Percentiles rank a stretch among this genome's conserved stretches.
Conservation (phyloP, 495 filamentous ascomycete species). For the Cryomyces antarcticus region DNA sequence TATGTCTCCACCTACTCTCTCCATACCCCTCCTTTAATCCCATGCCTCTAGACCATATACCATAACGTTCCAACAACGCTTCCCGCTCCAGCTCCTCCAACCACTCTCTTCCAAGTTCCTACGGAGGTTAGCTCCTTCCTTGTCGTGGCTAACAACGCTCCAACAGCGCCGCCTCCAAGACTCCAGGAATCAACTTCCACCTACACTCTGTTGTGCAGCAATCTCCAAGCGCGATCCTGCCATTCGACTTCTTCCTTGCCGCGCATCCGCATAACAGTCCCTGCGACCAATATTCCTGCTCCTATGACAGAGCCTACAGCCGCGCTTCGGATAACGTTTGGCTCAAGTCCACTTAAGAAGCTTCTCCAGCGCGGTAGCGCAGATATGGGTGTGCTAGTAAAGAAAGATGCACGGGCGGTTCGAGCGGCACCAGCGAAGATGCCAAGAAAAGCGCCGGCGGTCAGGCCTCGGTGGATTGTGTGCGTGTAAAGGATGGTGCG, state of each 20-base stretch:
- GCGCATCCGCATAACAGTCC: constrained; percentile 27
- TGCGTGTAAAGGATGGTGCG: constrained; percentile 34
- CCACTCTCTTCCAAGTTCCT: constrained; percentile 2
- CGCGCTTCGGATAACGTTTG: constrained; percentile 4
- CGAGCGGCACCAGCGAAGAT: constrained; percentile 3
- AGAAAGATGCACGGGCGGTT: no score
- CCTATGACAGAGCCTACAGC: constrained; percentile 14
- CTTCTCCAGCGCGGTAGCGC: constrained; percentile 1
- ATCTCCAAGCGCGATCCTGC: constrained; percentile 38
- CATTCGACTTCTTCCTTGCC: constrained; percentile 37
- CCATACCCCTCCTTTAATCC: constrained; percentile 1
- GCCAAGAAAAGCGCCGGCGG: constrained; percentile 23
- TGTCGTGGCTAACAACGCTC: constrained; percentile 9
- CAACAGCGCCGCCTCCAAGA: constrained; percentile 15
- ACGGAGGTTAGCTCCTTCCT: constrained; percentile 7
- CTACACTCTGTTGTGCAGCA: constrained; percentile 33
- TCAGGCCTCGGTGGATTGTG: constrained; percentile 32
- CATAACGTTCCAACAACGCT: constrained; percentile 19
- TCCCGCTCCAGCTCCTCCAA: constrained; percentile 24
- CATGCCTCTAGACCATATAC: constrained; percentile 11
- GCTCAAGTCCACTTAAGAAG: neutral
- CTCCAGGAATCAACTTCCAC: constrained; percentile 31
- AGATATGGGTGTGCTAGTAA: neutral
- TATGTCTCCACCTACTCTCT: neutral
- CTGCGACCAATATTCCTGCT: constrained; percentile 5